phyloP scores from a whole-genome alignment of 2,329 filamentous ascomycete species.

The Aureobasidium sp. region DNA sequence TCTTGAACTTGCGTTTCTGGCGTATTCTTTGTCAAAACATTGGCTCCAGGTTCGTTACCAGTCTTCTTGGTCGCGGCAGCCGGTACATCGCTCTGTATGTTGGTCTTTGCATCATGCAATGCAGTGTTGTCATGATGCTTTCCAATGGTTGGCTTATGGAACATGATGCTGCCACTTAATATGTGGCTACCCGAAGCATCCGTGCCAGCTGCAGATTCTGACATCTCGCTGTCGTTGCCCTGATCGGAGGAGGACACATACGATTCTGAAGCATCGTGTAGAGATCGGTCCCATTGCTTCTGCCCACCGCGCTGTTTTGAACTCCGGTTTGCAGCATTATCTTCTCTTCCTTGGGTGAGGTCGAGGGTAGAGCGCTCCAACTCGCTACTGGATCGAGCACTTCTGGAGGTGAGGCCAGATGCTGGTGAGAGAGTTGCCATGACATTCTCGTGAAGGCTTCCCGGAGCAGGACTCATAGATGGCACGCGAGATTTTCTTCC shows the following conservation, averaged over 20 bases:
- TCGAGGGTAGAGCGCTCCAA: slow-evolving; percentile 36
- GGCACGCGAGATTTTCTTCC: slow-evolving; percentile 12
- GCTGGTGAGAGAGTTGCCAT: slow-evolving; percentile 39
- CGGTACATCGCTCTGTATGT: neutral
- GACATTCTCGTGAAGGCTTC: slow-evolving; percentile 30
- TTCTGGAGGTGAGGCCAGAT: slow-evolving; percentile 30
- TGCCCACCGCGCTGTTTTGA: neutral
- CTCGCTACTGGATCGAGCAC: slow-evolving; percentile 37
- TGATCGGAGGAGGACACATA: slow-evolving; percentile 41
- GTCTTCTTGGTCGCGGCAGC: slow-evolving; percentile 7
- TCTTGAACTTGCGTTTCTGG: neutral
- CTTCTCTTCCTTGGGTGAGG: slow-evolving; percentile 28
- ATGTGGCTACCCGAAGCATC: slow-evolving; percentile 85
- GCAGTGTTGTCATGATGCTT: slow-evolving; percentile 19
- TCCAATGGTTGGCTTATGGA: slow-evolving; percentile 66
- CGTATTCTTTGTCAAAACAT: neutral
- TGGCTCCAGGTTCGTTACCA: slow-evolving; percentile 21
- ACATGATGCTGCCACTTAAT: slow-evolving; percentile 77
- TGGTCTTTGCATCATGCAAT: neutral
- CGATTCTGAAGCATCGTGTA: slow-evolving; percentile 64
- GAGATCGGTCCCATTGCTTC: slow-evolving; percentile 20
- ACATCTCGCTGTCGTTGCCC: slow-evolving; percentile 16
- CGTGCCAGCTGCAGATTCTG: slow-evolving; percentile 61
- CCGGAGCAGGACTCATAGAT: slow-evolving; percentile 12
- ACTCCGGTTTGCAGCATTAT: slow-evolving; percentile 6